These are phyloP conservation scores for Xylaria sp. DNA, from an alignment of 2,329 filamentous ascomycete species.

Conservation along the genomic window DNA sequence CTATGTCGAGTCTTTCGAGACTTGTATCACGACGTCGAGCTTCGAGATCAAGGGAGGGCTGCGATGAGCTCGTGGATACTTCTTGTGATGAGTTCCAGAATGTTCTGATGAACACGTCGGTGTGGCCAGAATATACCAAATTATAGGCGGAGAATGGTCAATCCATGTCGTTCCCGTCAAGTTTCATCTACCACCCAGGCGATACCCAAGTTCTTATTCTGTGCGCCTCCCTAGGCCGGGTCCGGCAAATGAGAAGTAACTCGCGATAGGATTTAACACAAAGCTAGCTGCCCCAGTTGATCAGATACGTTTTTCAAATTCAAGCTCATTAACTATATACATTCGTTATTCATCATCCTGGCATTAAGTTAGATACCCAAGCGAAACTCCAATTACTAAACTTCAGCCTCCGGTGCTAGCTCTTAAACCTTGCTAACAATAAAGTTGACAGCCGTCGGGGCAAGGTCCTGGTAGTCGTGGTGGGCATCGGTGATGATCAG, in stretches of 20 bases:
- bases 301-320: neutral
- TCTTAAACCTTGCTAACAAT: conserved; percentile 23
- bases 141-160: neutral
- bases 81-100: neutral
- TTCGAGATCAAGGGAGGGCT: conserved; percentile 14
- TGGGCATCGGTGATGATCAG: conserved; percentile 48
- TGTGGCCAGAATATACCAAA: too few species aligned
- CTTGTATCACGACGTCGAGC: neutral
- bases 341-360: conserved; percentile 4
- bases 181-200: neutral
- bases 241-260: neutral
- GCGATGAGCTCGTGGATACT: neutral
- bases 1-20: conserved; percentile 4
- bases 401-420: neutral
- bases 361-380: neutral
- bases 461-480: conserved; percentile 43
- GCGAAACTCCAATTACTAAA: neutral
- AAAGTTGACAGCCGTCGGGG: conserved; percentile 22
- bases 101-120: neutral
- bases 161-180: too few species aligned
- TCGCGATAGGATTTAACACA: neutral
- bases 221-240: neutral
- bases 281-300: neutral
- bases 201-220: neutral
- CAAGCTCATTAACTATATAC: neutral